Percentiles rank a stretch among this genome's conserved stretches.
phyloP scores from a whole-genome alignment of 805 yeast genomes.

The Limtongia smithiae region DNA sequence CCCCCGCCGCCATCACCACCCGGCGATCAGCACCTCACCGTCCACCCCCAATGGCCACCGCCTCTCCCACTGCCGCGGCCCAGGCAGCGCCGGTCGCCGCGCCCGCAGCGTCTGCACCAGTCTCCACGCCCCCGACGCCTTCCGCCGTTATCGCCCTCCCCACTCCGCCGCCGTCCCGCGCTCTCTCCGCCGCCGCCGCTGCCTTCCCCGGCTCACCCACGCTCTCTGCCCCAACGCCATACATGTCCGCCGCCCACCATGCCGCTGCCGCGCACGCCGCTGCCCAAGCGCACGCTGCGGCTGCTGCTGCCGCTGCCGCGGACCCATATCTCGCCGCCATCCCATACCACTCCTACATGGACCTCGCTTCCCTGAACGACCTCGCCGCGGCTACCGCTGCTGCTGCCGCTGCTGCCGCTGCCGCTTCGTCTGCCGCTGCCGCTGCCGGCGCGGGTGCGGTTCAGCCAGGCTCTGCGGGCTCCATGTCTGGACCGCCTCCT shows the following conservation, averaged over 20 bases:
- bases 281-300: constrained; percentile 30
- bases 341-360: constrained; percentile 26
- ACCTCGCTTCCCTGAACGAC: constrained; percentile 18
- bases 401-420: constrained; percentile 13
- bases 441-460: constrained; percentile 9
- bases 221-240: constrained; percentile 39
- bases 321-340: constrained; percentile 21
- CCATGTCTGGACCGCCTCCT: too few relatives aligned
- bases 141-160: too few relatives aligned
- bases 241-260: constrained; percentile 37
- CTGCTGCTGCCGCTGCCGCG: constrained; percentile 9
- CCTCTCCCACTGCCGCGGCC: neutral
- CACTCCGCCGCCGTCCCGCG: too few relatives aligned
- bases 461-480: too few relatives aligned
- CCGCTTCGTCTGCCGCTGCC: constrained; percentile 21
- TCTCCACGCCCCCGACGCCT: too few relatives aligned
- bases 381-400: constrained; percentile 15
- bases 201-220: constrained; percentile 39
- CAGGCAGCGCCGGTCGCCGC: neutral
- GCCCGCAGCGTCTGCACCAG: neutral
- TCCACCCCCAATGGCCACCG: too few relatives aligned
- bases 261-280: constrained; percentile 21
- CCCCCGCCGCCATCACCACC: too few relatives aligned
- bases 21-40: too few relatives aligned
- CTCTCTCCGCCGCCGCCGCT: constrained; percentile 31